These are phyloP conservation scores for Aspergillus costaricaensis DNA, from an alignment of 2,329 filamentous ascomycete genomes.

Conservation along the genomic window DNA sequence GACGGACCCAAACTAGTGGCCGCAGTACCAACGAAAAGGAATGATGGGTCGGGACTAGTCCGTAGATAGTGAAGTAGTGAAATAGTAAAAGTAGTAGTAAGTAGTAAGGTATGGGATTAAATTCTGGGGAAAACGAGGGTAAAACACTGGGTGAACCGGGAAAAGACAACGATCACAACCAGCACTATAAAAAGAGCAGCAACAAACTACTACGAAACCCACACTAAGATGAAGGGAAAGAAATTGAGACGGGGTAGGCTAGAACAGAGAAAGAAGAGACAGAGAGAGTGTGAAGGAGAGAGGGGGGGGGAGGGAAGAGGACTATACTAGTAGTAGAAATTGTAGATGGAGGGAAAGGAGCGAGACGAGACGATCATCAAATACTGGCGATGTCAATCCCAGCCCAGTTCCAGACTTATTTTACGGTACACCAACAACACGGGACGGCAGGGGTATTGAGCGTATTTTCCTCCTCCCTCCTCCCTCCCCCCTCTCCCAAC, in stretches of 20 bases:
- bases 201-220: not conserved
- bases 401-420: not conserved
- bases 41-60: not conserved
- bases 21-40: constrained; percentile 3
- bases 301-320: constrained; percentile 6
- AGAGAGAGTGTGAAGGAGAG: constrained; percentile 11
- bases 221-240: not conserved
- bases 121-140: constrained; percentile 4
- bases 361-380: constrained; percentile 12
- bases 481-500: too few species aligned
- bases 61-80: too few species aligned
- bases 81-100: not conserved
- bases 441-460: not conserved
- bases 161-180: not conserved
- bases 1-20: not conserved
- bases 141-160: not conserved
- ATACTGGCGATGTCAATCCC: not conserved
- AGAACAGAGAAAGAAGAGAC: constrained; percentile 4
- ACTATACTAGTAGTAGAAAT: not conserved
- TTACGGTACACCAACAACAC: not conserved
- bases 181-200: not conserved
- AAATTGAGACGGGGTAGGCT: not conserved
- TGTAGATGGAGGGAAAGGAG: constrained; percentile 1
- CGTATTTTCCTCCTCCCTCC: too few species aligned
- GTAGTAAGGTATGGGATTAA: not conserved